Evolutionary conservation across 2,329 filamentous ascomycete species (phyloP).

Genomic region (Plectosphaerella plurivora): DNA sequence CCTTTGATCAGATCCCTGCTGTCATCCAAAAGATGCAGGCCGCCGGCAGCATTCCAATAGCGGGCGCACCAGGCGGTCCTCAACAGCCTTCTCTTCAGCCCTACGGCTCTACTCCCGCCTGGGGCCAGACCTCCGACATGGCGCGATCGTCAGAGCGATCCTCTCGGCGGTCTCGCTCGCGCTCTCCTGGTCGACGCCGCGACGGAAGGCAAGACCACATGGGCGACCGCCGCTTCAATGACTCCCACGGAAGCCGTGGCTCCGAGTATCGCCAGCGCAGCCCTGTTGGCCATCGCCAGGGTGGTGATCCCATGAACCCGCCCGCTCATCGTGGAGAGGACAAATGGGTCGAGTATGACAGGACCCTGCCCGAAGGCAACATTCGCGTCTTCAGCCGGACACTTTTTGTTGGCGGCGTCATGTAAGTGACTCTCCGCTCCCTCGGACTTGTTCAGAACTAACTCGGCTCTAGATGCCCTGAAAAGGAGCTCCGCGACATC

Average conservation of each 20-base stretch:
- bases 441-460: conserved; percentile 13
- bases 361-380: conserved; percentile 64
- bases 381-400: conserved; percentile 96
- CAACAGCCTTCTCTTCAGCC: conserved; percentile 15
- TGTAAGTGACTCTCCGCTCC: conserved; percentile 49
- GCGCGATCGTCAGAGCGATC: conserved; percentile 57
- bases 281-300: conserved; percentile 61
- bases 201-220: conserved; percentile 60
- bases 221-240: conserved; percentile 59
- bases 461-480: conserved; percentile 54
- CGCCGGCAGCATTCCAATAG: conserved; percentile 24
- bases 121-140: not conserved
- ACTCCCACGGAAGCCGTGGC: conserved; percentile 47
- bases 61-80: conserved; percentile 18
- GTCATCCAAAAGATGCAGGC: conserved; percentile 49
- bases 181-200: conserved; percentile 74
- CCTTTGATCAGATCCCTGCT: conserved; percentile 69
- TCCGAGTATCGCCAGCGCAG: conserved; percentile 85
- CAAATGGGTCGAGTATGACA: conserved; percentile 81
- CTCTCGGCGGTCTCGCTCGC: conserved; percentile 66
- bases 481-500: conserved; percentile 74
- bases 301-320: conserved; percentile 15
- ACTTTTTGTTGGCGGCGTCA: conserved; percentile 93
- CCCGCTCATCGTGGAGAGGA: conserved; percentile 34
- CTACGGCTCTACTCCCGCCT: conserved; percentile 1